A percentile compares a stretch with the other conserved stretches of the same genome.
Evolutionary conservation across 2,329 filamentous ascomycete genomes (phyloP).

Genomic region (Colletotrichum filicis): DNA sequence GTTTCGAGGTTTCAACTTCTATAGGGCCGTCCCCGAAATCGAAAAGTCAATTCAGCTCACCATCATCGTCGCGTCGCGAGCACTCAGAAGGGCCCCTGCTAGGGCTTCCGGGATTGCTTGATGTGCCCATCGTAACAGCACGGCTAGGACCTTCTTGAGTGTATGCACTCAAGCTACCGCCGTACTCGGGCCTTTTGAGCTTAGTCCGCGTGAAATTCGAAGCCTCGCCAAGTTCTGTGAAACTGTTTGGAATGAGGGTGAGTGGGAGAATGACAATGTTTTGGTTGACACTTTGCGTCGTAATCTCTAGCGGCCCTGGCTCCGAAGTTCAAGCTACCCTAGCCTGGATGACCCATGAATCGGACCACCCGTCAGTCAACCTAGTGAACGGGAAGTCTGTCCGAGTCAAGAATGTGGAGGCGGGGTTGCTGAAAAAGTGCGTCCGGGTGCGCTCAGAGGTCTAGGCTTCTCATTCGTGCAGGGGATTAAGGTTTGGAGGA

Average conservation of each 20-base stretch:
- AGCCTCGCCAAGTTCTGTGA: background rate
- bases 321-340: background rate
- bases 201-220: background rate
- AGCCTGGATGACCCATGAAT: background rate
- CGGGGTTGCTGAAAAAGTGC: background rate
- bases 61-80: background rate
- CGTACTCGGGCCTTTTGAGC: background rate
- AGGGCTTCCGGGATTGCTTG: background rate
- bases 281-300: conserved; percentile 3
- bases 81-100: background rate
- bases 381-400: background rate
- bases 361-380: background rate
- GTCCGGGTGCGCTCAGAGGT: background rate
- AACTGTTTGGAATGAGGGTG: background rate
- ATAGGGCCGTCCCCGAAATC: background rate
- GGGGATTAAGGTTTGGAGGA: background rate
- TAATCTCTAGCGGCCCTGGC: background rate
- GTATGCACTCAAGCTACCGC: background rate
- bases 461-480: background rate
- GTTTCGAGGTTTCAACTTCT: background rate
- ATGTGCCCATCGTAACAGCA: background rate
- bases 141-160: background rate
- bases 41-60: conserved; percentile 9
- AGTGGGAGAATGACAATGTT: background rate
- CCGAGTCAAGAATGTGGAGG: conserved; percentile 8